Percentiles rank a stretch among this genome's conserved stretches.
phyloP scores from a whole-genome alignment of 768 basidiomycete genomes.

The Leccinum incarnatum region DNA sequence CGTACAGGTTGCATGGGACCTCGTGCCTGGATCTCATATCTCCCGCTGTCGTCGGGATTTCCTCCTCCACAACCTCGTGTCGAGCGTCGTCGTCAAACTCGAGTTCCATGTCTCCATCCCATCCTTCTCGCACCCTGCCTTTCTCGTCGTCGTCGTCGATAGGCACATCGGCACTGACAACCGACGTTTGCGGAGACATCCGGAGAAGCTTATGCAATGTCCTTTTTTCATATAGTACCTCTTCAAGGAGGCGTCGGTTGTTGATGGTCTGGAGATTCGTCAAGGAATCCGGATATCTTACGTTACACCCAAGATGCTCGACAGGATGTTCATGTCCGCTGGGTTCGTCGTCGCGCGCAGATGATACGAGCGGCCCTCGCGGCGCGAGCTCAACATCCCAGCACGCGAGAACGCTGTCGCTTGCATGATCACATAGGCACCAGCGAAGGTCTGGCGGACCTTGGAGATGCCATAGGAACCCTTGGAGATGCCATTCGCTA shows the following conservation, averaged over 20 bases:
- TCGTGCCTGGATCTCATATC: slow-evolving; percentile 51
- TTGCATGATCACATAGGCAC: slow-evolving; percentile 77
- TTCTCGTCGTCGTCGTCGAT: slow-evolving; percentile 8
- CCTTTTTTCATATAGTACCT: slow-evolving; percentile 61
- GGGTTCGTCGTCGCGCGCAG: slow-evolving; percentile 45
- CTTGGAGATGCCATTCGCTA: slow-evolving; percentile 91
- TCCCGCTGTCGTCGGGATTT: slow-evolving; percentile 53
- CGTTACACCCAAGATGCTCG: slow-evolving; percentile 77
- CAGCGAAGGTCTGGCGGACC: slow-evolving; percentile 80
- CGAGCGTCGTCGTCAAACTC: slow-evolving; percentile 23
- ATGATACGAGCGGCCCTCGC: slow-evolving; percentile 45
- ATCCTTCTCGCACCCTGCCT: slow-evolving; percentile 35
- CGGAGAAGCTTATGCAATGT: slow-evolving; percentile 60
- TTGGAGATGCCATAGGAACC: slow-evolving; percentile 83
- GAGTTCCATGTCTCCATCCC: slow-evolving; percentile 38
- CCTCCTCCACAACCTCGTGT: slow-evolving; percentile 4
- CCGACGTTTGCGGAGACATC: slow-evolving; percentile 26
- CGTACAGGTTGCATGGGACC: slow-evolving; percentile 41
- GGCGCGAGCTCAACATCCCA: slow-evolving; percentile 57
- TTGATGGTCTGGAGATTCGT: slow-evolving; percentile 58
- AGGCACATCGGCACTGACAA: slow-evolving; percentile 23
- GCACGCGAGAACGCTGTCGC: slow-evolving; percentile 66
- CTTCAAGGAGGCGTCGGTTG: slow-evolving; percentile 65
- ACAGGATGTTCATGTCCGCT: slow-evolving; percentile 75
- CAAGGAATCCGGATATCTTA: slow-evolving; percentile 44